Base-by-base conservation (phyloP, 2,329 filamentous ascomycete species). In the Mycogone perniciosa region DNA sequence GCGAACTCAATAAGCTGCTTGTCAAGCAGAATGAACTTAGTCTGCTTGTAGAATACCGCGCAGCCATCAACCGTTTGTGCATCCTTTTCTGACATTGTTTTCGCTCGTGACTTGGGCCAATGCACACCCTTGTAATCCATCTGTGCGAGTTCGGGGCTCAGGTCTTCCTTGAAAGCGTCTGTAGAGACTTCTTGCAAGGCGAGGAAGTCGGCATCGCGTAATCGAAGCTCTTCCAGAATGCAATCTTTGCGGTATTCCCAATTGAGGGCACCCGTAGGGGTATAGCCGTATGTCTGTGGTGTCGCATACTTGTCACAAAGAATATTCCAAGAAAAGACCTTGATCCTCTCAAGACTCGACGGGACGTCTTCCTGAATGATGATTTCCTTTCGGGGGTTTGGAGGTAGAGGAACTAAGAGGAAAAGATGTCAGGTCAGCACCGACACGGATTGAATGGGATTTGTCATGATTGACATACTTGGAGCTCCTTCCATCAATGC, bases 231-330 rank as follows among this genome's bases (percentile, higher is more conserved):
- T 45, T 86, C 83, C 51, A 96, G 71, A 55, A 99, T 93, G 52
- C 87, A 81, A 51, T 88, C 82, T 62, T 85, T 86, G 49, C 93
- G 85, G 63, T 89, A 90, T 35, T 93, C 86, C 93, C 93, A 99
- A 30, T 81, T 76, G 27, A 99, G 76, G 7, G 89, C 89, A 50
- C 80, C 80, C 11, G 85, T 85, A 2, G 93, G 88, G 0, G 90
- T 92, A 67, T 97, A 97, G 40, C 92, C 92, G 65, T 96, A 97
- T 55, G 88, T 82, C 49, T 84, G 78, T 49, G 83, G 77, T 0
- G 91, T 96, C 4, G 91, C 91, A 61, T 93, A 95, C 62, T 90
- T 89, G 69, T 96, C 90, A 70, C 92, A 96, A 8, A 99, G 79
- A 43, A 92, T 95, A 67, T 99, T 99, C 84, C 93, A 96, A 26